phyloP scores from a whole-genome alignment of 2,329 filamentous ascomycete genomes.

The Beauveria medogensis region DNA sequence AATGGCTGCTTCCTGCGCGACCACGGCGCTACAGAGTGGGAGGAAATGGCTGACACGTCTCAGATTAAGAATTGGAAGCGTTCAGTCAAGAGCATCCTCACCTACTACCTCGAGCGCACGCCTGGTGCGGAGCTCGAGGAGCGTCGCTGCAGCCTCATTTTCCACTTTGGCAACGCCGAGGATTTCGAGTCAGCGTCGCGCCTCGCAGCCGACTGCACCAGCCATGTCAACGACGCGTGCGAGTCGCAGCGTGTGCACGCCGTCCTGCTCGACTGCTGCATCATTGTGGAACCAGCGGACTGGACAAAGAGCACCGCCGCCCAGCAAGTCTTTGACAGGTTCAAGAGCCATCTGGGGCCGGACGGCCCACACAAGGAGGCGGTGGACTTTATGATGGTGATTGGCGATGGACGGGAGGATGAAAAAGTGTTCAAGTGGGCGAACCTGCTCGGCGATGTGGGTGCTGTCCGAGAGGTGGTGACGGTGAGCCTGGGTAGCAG shows the following conservation, averaged over 20 bases:
- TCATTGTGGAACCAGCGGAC: slow-evolving; percentile 77
- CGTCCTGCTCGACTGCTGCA: slow-evolving; percentile 67
- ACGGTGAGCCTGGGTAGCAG: slow-evolving; percentile 81
- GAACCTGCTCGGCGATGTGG: slow-evolving; percentile 58
- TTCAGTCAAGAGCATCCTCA: slow-evolving; percentile 72
- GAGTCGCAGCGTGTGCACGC: slow-evolving; percentile 77
- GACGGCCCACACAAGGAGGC: slow-evolving; percentile 26
- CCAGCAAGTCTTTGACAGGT: slow-evolving; percentile 58
- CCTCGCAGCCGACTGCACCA: slow-evolving; percentile 81
- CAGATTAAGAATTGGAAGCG: slow-evolving; percentile 73
- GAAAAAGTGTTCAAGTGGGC: slow-evolving; percentile 94
- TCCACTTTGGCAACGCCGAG: slow-evolving; percentile 79
- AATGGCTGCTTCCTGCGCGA: slow-evolving; percentile 87
- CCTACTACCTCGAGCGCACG: slow-evolving; percentile 83
- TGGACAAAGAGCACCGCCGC: slow-evolving; percentile 86
- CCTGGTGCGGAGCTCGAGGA: slow-evolving; percentile 85
- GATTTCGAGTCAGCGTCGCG: slow-evolving; percentile 68
- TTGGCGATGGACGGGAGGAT: slow-evolving; percentile 87
- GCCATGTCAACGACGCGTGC: slow-evolving; percentile 91
- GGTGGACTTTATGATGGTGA: slow-evolving; percentile 80
- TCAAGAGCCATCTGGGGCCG: slow-evolving; percentile 32
- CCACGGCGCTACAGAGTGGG: slow-evolving; percentile 62
- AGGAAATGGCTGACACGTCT: slow-evolving; percentile 63
- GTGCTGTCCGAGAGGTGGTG: slow-evolving; percentile 58
- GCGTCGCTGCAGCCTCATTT: slow-evolving; percentile 83